Percentiles rank a stretch among this genome's conserved stretches.
Conservation (phyloP, 1,284 basidiomycete genomes). For the Wolfiporia cocos region DNA sequence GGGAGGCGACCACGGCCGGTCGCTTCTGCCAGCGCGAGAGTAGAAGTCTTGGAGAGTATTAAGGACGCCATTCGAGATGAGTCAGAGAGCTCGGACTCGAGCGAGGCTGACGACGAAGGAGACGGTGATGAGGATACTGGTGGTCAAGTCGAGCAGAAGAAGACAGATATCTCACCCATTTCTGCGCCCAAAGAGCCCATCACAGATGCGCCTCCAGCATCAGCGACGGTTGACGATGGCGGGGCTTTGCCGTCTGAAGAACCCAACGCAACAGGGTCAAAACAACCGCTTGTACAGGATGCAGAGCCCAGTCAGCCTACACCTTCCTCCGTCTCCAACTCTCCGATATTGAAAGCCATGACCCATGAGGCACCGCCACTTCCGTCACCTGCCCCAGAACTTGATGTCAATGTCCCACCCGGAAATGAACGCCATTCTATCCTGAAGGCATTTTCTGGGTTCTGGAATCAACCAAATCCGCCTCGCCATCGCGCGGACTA, state of each 20-base stretch:
- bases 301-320: constrained; percentile 2
- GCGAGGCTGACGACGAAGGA: constrained; percentile 87
- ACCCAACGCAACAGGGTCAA: too few species aligned
- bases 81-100: constrained; percentile 71
- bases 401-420: constrained; percentile 41
- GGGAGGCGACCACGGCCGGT: constrained; percentile 91
- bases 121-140: constrained; percentile 54
- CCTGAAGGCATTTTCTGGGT: constrained; percentile 80
- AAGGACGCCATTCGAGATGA: constrained; percentile 91
- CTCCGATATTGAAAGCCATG: constrained; percentile 30
- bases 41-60: constrained; percentile 88
- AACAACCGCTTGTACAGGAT: neutral
- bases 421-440: constrained; percentile 71
- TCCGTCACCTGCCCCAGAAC: constrained; percentile 49
- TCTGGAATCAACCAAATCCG: constrained; percentile 63
- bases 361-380: constrained; percentile 31
- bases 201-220: neutral
- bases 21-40: constrained; percentile 82
- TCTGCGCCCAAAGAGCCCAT: neutral
- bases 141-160: constrained; percentile 21
- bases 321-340: constrained; percentile 51
- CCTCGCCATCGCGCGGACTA: constrained; percentile 38
- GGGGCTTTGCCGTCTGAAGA: neutral
- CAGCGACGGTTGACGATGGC: neutral
- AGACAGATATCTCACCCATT: constrained; percentile 21